phyloP scores from a whole-genome alignment of 331 rosid genomes.

The Malus hybrid region DNA sequence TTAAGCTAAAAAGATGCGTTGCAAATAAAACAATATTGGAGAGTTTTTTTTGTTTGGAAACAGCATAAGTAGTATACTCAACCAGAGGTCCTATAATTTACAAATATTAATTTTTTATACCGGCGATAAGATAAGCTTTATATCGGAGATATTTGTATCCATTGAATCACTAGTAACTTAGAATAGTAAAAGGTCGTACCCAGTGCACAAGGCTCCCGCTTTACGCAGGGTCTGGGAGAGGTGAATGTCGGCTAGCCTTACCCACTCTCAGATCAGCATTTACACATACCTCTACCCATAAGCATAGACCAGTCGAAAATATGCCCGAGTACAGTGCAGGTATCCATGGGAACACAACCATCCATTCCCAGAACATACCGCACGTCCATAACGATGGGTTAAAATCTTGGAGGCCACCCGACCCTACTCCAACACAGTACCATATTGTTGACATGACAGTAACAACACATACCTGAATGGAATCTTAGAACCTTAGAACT shows the following conservation, averaged over 20 bases:
- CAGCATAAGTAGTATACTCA: background rate
- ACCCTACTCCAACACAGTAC: slow-evolving; percentile 46
- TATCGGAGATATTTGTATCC: background rate
- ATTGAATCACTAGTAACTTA: background rate
- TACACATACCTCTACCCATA: slow-evolving; percentile 65
- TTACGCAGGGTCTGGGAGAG: no score
- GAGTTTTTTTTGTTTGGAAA: background rate
- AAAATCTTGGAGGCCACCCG: slow-evolving; percentile 25
- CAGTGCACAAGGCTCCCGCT: no score
- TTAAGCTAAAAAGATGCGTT: background rate
- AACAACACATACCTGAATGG: slow-evolving; percentile 49
- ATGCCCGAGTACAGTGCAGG: slow-evolving; percentile 78
- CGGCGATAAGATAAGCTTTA: background rate
- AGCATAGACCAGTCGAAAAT: slow-evolving; percentile 65
- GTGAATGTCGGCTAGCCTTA: no score
- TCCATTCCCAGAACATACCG: slow-evolving; percentile 38
- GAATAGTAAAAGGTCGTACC: background rate
- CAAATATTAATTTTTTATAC: background rate
- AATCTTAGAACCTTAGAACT: background rate
- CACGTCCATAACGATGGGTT: slow-evolving; percentile 45
- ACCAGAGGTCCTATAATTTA: background rate
- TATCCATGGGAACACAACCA: slow-evolving; percentile 70
- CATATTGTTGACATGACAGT: slow-evolving; percentile 47
- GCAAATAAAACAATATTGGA: background rate
- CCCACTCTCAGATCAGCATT: background rate